These are phyloP conservation scores for Trichothecium sympodiale DNA, from an alignment of 2,329 filamentous ascomycete species.

Conservation along the genomic window DNA sequence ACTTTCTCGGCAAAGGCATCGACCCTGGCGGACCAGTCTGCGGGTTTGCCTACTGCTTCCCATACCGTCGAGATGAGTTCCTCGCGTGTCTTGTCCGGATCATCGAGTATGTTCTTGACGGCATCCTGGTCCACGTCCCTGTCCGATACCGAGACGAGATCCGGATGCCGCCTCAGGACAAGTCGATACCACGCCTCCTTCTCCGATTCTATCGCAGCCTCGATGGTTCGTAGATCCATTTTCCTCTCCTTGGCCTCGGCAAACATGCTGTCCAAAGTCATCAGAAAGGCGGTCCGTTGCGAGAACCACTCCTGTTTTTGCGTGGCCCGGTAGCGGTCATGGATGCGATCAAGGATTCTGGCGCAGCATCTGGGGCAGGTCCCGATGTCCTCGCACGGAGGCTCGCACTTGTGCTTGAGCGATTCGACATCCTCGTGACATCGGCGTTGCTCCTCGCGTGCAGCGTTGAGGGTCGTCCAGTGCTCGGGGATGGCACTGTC, in stretches of 20 bases:
- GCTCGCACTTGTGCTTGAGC: constrained; percentile 30
- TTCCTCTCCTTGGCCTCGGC: constrained; percentile 32
- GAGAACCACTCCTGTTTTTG: constrained; percentile 39
- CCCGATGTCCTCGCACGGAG: constrained; percentile 22
- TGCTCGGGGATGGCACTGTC: constrained; percentile 21
- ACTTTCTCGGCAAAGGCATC: constrained; percentile 23
- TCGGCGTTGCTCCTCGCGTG: constrained; percentile 17
- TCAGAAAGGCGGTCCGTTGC: constrained; percentile 33
- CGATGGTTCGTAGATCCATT: constrained; percentile 32
- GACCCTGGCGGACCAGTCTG: constrained; percentile 18
- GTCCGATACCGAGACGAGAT: constrained; percentile 23
- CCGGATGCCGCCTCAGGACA: constrained; percentile 26
- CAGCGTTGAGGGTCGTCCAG: constrained; percentile 25
- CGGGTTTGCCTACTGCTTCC: constrained; percentile 22
- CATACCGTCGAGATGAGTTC: constrained; percentile 25
- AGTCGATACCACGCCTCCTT: constrained; percentile 43
- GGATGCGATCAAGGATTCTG: constrained; percentile 34
- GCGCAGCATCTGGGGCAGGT: constrained; percentile 38
- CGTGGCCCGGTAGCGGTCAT: constrained; percentile 21
- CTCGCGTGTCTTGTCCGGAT: constrained; percentile 23
- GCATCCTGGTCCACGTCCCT: constrained; percentile 18
- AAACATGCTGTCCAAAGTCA: constrained; percentile 37
- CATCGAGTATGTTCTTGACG: constrained; percentile 22
- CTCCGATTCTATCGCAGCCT: constrained; percentile 38
- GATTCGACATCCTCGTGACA: constrained; percentile 29